Evolutionary conservation across 805 yeast species (phyloP).

Genomic region (Myxozyma vanderwaltii): DNA sequence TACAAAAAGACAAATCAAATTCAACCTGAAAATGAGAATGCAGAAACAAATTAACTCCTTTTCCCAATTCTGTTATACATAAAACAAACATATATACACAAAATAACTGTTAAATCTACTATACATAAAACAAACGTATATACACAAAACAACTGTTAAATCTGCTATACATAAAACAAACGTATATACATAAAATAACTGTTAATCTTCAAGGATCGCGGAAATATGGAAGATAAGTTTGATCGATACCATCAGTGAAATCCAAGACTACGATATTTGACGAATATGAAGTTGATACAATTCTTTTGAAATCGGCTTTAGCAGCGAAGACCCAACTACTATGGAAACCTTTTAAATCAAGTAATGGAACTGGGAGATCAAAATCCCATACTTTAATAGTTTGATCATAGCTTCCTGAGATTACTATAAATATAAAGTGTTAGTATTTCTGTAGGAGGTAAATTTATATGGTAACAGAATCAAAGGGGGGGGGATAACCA

Average conservation of each 20-base stretch:
- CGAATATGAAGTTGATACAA: conserved; percentile 44
- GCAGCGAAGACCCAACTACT: conserved; percentile 44
- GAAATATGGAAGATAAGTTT: conserved; percentile 13
- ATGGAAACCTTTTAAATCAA: conserved; percentile 40
- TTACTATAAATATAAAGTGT: conserved; percentile 25
- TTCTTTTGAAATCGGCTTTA: conserved; percentile 37
- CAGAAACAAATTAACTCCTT: no score
- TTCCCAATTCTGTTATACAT: not conserved
- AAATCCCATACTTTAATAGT: conserved; percentile 45
- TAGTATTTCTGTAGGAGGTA: not conserved
- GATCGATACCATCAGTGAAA: conserved; percentile 40
- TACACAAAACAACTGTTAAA: not conserved
- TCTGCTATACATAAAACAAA: not conserved
- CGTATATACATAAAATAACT: not conserved
- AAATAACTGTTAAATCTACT: not conserved
- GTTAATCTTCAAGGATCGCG: conserved; percentile 1
- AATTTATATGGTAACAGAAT: no score
- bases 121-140: not conserved
- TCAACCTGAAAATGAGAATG: no score
- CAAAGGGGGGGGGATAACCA: no score
- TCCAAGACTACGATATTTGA: conserved; percentile 41
- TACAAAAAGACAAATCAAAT: no score
- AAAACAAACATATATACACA: no score
- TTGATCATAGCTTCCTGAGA: conserved; percentile 45
- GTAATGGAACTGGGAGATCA: conserved; percentile 35